Evolutionary conservation across 306 rosid genomes (phyloP).

Genomic region (Quercus parvula): DNA sequence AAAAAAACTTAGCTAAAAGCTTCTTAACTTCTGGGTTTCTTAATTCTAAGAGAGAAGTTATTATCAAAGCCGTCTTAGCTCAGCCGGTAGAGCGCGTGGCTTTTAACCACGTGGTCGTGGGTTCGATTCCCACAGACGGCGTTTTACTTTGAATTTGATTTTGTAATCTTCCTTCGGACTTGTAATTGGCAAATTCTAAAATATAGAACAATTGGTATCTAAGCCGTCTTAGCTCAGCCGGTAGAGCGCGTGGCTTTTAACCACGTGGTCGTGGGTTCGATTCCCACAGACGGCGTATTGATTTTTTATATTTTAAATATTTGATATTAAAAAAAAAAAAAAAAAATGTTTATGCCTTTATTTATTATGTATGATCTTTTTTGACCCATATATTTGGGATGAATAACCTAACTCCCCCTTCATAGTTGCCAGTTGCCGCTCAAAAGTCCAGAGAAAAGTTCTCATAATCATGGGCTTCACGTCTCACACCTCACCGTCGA

Average conservation of each 20-base stretch:
- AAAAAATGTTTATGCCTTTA: neutral
- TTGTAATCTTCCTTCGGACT: too few species aligned
- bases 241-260: conserved; percentile 78
- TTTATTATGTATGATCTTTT: neutral
- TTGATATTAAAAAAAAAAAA: neutral
- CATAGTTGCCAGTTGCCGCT: neutral
- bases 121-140: too few species aligned
- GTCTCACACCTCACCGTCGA: conserved; percentile 24
- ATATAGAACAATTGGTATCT: too few species aligned
- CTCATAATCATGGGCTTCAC: conserved; percentile 56
- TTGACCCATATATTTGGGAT: neutral
- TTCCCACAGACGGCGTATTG: conserved; percentile 67
- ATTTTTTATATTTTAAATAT: neutral
- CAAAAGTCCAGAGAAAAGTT: neutral
- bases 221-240: conserved; percentile 62
- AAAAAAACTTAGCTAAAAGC: too few species aligned
- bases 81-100: too few species aligned
- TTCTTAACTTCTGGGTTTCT: too few species aligned
- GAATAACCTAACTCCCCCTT: neutral
- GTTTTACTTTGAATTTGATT: too few species aligned
- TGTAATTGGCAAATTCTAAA: too few species aligned
- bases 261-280: conserved; percentile 73
- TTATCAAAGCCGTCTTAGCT: too few species aligned
- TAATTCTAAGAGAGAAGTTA: too few species aligned
- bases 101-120: too few species aligned